Evolutionary conservation across 2,329 filamentous ascomycete genomes (phyloP).

Genomic region (Trichoderma pleuroti): DNA sequence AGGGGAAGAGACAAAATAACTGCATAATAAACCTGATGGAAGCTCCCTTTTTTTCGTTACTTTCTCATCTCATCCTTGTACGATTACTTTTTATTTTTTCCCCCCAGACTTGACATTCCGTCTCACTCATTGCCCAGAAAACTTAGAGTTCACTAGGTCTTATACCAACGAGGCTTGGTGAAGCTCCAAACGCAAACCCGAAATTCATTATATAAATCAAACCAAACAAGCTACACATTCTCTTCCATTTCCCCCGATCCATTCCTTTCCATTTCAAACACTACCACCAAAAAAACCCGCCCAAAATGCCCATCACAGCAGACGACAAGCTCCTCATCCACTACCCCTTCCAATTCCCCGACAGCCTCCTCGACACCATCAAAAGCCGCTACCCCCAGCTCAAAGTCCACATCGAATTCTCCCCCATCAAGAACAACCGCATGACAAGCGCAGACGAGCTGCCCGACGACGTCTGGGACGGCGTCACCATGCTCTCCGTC

Average conservation of each 20-base stretch:
- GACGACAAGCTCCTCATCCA: slow-evolving; percentile 41
- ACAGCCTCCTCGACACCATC: slow-evolving; percentile 35
- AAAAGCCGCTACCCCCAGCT: slow-evolving; percentile 37
- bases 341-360: slow-evolving; percentile 30
- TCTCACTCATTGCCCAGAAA: background rate
- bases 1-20: background rate
- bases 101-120: no score
- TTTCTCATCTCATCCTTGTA: background rate
- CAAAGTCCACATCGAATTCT: slow-evolving; percentile 34
- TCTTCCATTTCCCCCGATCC: no score
- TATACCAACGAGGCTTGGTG: background rate
- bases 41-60: background rate
- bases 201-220: background rate
- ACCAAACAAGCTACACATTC: background rate
- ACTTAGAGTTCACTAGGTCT: slow-evolving; percentile 10
- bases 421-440: slow-evolving; percentile 20
- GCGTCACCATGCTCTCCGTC: slow-evolving; percentile 40
- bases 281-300: no score
- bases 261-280: no score
- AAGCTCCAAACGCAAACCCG: background rate
- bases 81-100: no score
- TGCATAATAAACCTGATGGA: background rate
- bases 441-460: slow-evolving; percentile 28
- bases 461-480: slow-evolving; percentile 34
- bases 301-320: slow-evolving; percentile 27